Evolutionary conservation across 129 eudicot genomes (phyloP), one percentile per base, ranked within the genome.

Genomic region (Pseudognaphalium luteoalbum): DNA sequence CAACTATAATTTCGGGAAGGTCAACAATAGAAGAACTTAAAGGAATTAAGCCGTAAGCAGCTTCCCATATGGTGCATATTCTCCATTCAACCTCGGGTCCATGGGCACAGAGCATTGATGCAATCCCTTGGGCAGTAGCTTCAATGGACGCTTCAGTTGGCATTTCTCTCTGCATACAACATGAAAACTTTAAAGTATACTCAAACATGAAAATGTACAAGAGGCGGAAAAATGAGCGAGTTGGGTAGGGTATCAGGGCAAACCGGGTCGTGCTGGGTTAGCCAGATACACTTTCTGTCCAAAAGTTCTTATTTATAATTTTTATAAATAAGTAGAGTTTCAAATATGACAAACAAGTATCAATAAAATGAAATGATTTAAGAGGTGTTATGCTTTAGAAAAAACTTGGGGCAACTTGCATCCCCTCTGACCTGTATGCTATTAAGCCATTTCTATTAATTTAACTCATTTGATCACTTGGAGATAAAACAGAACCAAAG

Each of bases 21-120:
- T 94, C 97, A 37, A 94, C 86, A 6, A 90, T 90, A 11, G 97
- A 94, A 66, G 97, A 91, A 73, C 97, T 91, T 63, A 94, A 74
- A 32, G 98, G 97, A 61, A 94, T 94, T 72, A 94, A 78, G 52
- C 98, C 98, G 72, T 94, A 94, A 54, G 98, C 98, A 84, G 98
- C 98, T 89, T 94, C 98, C 98, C 98, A 94, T 16, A 94, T 91
- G 70, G 98, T 94, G 80, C 98, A 94, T 73, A 94, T 94, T 81
- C 98, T 91, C 98, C 98, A 94, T 76, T 94, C 98, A 12, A 94
- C 98, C 76, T 94, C 98, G 0, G 98, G 97, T 62, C 97, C 98
- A 50, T 94, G 98, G 54, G 97, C 93, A 83, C 97, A 94, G 72
- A 94, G 97, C 93, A 94, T 81, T 20, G 97, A 94, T 51, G 98